phyloP scores from a whole-genome alignment of 768 basidiomycete species.

The Pulveroboletus sp. region DNA sequence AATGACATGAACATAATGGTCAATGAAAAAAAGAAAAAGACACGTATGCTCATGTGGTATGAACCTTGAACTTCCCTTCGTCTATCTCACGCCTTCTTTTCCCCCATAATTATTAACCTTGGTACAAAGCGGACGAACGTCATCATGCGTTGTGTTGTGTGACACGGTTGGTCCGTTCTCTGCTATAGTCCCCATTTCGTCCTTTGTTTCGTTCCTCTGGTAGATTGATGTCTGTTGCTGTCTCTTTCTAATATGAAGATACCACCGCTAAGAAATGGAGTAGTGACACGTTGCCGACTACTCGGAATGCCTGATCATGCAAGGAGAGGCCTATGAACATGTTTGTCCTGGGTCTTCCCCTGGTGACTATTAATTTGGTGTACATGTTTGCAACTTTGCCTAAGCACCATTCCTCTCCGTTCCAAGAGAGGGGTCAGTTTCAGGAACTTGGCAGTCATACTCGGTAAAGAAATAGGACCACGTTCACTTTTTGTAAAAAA shows the following conservation, averaged over 20 bases:
- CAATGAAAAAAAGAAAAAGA: slow-evolving; percentile 9
- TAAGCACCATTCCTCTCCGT: neutral
- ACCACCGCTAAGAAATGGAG: slow-evolving; percentile 1
- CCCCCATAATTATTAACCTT: slow-evolving; percentile 12
- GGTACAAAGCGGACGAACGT: slow-evolving; percentile 19
- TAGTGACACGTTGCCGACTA: neutral
- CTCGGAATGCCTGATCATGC: neutral
- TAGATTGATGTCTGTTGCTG: slow-evolving; percentile 6
- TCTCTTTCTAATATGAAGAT: slow-evolving; percentile 19
- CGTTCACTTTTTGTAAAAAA: no score
- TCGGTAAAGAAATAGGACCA: neutral
- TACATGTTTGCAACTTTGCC: neutral
- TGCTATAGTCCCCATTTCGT: neutral
- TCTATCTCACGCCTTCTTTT: slow-evolving; percentile 18
- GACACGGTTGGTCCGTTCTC: slow-evolving; percentile 31
- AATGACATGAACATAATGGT: slow-evolving; percentile 4
- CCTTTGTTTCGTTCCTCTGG: neutral
- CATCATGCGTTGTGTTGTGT: slow-evolving; percentile 15
- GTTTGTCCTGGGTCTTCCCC: neutral
- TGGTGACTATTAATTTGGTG: neutral
- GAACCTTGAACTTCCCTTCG: slow-evolving; percentile 15
- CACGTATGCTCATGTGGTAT: slow-evolving; percentile 25
- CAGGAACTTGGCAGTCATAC: no score
- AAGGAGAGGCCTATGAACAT: no score
- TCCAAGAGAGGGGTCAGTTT: no score